phyloP scores from a whole-genome alignment of 2,329 filamentous ascomycete genomes.

The Huntiella decipiens region DNA sequence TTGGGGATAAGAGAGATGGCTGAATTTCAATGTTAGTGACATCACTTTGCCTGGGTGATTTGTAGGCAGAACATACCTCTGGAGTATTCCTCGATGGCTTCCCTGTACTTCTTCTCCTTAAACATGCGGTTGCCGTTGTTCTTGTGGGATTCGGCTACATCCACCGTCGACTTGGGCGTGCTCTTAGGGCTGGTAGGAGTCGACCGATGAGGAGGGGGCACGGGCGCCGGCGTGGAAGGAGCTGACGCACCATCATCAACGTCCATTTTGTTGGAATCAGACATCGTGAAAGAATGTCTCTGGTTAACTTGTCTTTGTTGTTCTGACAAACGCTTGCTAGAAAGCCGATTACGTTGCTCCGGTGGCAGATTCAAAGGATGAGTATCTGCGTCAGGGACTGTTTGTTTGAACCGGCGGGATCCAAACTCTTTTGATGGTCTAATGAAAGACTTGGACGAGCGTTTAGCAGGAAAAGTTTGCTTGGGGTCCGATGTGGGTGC shows the following conservation, averaged over 20 bases:
- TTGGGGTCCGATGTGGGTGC: slow-evolving; percentile 1
- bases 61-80: slow-evolving; percentile 44
- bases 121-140: slow-evolving; percentile 88
- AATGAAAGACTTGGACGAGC: slow-evolving; percentile 20
- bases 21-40: slow-evolving; percentile 21
- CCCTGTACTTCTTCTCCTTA: slow-evolving; percentile 77
- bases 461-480: slow-evolving; percentile 4
- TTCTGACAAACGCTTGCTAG: slow-evolving; percentile 16
- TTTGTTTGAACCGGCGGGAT: slow-evolving; percentile 29
- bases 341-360: slow-evolving; percentile 66
- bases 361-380: slow-evolving; percentile 83
- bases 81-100: slow-evolving; percentile 81
- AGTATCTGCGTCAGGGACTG: slow-evolving; percentile 39
- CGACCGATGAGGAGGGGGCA: slow-evolving; percentile 53
- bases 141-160: slow-evolving; percentile 85
- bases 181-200: slow-evolving; percentile 30
- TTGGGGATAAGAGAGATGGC: slow-evolving; percentile 74
- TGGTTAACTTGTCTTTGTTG: slow-evolving; percentile 4
- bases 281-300: slow-evolving; percentile 25
- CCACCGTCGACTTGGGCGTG: slow-evolving; percentile 33
- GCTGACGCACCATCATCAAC: slow-evolving; percentile 45
- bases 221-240: slow-evolving; percentile 27
- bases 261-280: slow-evolving; percentile 51
- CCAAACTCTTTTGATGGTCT: slow-evolving; percentile 30
- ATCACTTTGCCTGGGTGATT: slow-evolving; percentile 9